A percentile compares a stretch with the other conserved stretches of the same genome.
Conservation (phyloP, 805 yeast genomes). For the Saccharomycopsis malanga region DNA sequence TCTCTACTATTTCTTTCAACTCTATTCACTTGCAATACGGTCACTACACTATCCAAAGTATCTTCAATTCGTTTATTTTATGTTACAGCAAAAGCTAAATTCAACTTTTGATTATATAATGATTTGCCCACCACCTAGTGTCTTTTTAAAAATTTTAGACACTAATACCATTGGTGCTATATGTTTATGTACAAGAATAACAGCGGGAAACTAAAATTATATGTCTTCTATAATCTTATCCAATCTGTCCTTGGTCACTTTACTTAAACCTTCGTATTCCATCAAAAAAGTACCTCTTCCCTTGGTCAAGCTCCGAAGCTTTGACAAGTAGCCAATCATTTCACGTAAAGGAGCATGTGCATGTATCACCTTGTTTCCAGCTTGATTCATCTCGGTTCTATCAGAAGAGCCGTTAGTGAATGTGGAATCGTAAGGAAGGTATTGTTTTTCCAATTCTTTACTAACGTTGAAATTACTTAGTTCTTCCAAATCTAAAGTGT, state of each 20-base stretch:
- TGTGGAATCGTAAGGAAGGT: slow-evolving; percentile 74
- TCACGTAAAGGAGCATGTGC: slow-evolving; percentile 82
- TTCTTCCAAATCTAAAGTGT: slow-evolving; percentile 22
- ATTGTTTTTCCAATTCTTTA: slow-evolving; percentile 53
- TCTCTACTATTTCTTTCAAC: too few relatives aligned
- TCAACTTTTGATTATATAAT: too few relatives aligned
- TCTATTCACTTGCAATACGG: too few relatives aligned
- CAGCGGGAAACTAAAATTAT: too few relatives aligned
- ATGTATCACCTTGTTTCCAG: slow-evolving; percentile 46
- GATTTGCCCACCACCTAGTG: too few relatives aligned
- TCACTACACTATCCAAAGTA: too few relatives aligned
- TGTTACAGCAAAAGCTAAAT: too few relatives aligned
- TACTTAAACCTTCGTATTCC: slow-evolving; percentile 68
- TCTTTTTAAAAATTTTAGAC: too few relatives aligned
- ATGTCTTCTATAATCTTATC: slow-evolving; percentile 12
- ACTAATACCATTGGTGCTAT: too few relatives aligned
- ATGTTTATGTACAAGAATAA: too few relatives aligned
- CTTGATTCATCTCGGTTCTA: slow-evolving; percentile 19
- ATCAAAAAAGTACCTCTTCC: slow-evolving; percentile 83
- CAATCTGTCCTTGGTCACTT: slow-evolving; percentile 49
- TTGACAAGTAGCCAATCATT: slow-evolving; percentile 83
- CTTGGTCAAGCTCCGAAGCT: slow-evolving; percentile 74
- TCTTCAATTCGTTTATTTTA: too few relatives aligned
- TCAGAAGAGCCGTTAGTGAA: slow-evolving; percentile 28
- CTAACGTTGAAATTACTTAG: slow-evolving; percentile 41